phyloP scores from a whole-genome alignment of 2,329 filamentous ascomycete species.

The Paraconiothyrium brasiliense region DNA sequence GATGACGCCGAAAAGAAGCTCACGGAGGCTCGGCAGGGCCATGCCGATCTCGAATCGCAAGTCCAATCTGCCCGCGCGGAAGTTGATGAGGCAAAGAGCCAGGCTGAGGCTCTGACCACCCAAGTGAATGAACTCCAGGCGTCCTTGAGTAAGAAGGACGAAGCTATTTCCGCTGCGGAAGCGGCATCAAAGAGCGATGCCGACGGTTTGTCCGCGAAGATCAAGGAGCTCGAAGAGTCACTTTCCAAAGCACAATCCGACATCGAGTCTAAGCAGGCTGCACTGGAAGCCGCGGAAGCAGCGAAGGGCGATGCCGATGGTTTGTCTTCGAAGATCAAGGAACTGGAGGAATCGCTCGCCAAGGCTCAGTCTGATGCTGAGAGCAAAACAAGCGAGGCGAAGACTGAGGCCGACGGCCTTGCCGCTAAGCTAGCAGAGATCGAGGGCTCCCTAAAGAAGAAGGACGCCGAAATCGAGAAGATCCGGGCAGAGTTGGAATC shows the following conservation, averaged over 20 bases:
- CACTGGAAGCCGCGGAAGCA: conserved; percentile 19
- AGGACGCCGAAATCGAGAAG: conserved; percentile 20
- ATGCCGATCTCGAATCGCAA: conserved; percentile 21
- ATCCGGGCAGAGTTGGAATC: conserved; percentile 17
- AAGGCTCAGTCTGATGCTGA: conserved; percentile 17
- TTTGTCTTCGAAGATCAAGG: conserved; percentile 35
- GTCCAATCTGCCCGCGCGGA: conserved; percentile 25
- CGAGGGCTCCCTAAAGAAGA: conserved; percentile 17
- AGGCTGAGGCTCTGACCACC: conserved; percentile 20
- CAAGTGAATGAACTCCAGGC: conserved; percentile 39
- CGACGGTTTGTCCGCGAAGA: conserved; percentile 18
- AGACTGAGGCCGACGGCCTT: conserved; percentile 6
- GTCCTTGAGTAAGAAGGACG: conserved; percentile 33
- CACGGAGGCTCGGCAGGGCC: conserved; percentile 19
- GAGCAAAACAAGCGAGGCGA: conserved; percentile 10
- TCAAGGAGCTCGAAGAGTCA: conserved; percentile 3
- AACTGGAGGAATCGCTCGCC: conserved; percentile 35
- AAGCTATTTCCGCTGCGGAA: conserved; percentile 27
- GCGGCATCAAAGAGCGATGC: conserved; percentile 10
- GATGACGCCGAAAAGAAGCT: conserved; percentile 22
- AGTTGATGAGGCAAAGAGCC: conserved; percentile 25
- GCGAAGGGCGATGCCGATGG: conserved; percentile 64
- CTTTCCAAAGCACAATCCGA: conserved; percentile 21
- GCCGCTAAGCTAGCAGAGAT: conserved; percentile 18
- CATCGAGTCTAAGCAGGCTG: conserved; percentile 21